Base-by-base conservation (phyloP, 148 eudicot species). In the Cornus florida region DNA sequence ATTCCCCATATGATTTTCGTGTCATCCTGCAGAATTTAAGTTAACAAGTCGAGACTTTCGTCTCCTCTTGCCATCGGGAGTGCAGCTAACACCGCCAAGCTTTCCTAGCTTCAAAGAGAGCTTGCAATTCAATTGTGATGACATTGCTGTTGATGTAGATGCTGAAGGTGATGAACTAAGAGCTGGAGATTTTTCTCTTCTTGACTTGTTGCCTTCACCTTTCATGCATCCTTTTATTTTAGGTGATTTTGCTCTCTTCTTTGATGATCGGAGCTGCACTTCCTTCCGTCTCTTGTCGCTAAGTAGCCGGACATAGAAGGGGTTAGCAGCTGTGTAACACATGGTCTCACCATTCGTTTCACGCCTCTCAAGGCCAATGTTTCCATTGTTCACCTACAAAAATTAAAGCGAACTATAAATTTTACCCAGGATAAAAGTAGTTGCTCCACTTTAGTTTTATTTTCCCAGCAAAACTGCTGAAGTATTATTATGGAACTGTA, bases 11-110 rank as follows among this genome's bases (percentile, higher is more conserved):
- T 20, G 17, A n/a, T 10, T 39, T 22, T 35, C n/a, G 64, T 17
- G 69, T 84, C 81, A 87, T 31, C 85, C 84, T 57, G 81, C 83
- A 75, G 83, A 76, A 75, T 79, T 79, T 67, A 83, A 76, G 80
- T 89, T 90, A 60, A 80, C 86, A 38, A 88, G 19, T 41, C 82
- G 74, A 48, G 94, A 89, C 70, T 85, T 86, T 78, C 92, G 83
- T 75, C 97, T 90, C 70, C 92, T 86, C 86, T 96, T 93, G 60
- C 92, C 81, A 65, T 92, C 91, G n/a, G 99, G 95, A 17, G 91
- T 87, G 82, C 89, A 84, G 76, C 85, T 84, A 32, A 73, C 31
- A 32, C 79, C 78, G n/a, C 83, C 85, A n/a, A 82, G 65, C 56
- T 86, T 88, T 31, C 86, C 86, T 43, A 86, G 28, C 79, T 86